Evolutionary conservation across 2,329 filamentous ascomycete genomes (phyloP), one percentile per base, ranked within the genome.

Genomic region (Ciborinia camelliae): DNA sequence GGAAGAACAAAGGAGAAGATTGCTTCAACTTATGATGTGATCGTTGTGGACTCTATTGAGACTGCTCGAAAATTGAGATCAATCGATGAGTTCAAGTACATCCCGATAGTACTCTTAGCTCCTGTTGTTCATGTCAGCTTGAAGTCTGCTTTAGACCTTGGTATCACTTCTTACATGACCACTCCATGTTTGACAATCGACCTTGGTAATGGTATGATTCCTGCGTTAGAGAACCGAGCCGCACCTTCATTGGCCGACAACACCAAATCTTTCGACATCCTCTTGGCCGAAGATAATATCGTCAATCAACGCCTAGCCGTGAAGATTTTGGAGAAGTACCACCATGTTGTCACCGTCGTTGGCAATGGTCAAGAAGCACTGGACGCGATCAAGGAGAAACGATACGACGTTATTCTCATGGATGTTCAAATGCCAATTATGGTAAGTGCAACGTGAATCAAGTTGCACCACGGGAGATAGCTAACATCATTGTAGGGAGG

Each of bases 351-450:
- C 30, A 94, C 90, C 0, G 95, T 99, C 30, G 95, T 97, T 51
- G 92, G 93, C 72, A 99, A 99, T 75, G 95, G 95, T 67, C 84
- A 93, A 69, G 94, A 98, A 75, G 95, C 95, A 1, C 87, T 98
- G 18, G 90, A 97, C 74, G 88, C 90, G n/a, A 88, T 97, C 71
- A 93, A 96, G 82, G 86, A 89, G 75, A 94, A 90, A 79, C 90
- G 91, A 75, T 99, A 96, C 76, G 95, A 99, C 76, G 91, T 97
- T 67, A 95, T 99, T 69, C 84, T 99, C 57, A 99, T 99, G 95
- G 95, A 99, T 75, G 95, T 99, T 23, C 95, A 98, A 76, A 99
- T 99, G 95, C 95, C 95, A n/a, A 90, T 98, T 73, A 98, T 98
- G 93, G 88, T 90, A 79, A 80, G 86, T 63, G 6, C 32, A 66